phyloP scores from a whole-genome alignment of 495 filamentous ascomycete genomes.

The Aspergillus conjunctus region DNA sequence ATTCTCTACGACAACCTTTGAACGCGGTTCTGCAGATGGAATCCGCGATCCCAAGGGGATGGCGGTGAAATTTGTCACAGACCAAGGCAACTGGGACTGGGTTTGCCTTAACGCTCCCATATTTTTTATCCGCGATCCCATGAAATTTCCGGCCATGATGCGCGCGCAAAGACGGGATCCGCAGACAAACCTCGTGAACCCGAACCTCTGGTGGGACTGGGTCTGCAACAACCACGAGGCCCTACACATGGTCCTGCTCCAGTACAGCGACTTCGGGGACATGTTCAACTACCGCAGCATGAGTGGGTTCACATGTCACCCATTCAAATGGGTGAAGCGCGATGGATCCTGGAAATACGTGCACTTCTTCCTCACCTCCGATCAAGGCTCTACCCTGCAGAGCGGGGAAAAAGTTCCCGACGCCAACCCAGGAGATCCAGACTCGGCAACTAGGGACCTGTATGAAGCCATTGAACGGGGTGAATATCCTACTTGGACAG shows the following conservation, averaged over 20 bases:
- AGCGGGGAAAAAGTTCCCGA: slow-evolving; percentile 59
- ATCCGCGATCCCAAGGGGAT: slow-evolving; percentile 62
- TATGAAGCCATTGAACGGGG: slow-evolving; percentile 35
- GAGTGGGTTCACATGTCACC: too few species aligned
- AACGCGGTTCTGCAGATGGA: slow-evolving; percentile 60
- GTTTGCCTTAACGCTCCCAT: slow-evolving; percentile 56
- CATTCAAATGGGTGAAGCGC: too few species aligned
- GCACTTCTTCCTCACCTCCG: background rate
- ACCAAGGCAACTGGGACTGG: slow-evolving; percentile 71
- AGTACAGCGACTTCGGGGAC: too few species aligned
- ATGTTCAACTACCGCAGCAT: too few species aligned
- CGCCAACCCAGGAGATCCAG: slow-evolving; percentile 50
- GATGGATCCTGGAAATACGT: too few species aligned
- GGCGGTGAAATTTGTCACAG: slow-evolving; percentile 69
- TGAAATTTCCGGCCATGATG: slow-evolving; percentile 60
- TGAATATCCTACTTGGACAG: slow-evolving; percentile 39
- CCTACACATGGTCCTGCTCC: too few species aligned
- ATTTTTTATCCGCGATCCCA: slow-evolving; percentile 58
- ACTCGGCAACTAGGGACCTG: slow-evolving; percentile 32
- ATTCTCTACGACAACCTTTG: slow-evolving; percentile 62
- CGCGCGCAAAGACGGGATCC: slow-evolving; percentile 55
- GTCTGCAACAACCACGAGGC: too few species aligned
- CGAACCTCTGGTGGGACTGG: too few species aligned
- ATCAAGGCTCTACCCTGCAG: too few species aligned
- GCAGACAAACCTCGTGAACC: slow-evolving; percentile 46